Conservation (phyloP, 1,284 basidiomycete species). For the Moesziomyces globuligerus region DNA sequence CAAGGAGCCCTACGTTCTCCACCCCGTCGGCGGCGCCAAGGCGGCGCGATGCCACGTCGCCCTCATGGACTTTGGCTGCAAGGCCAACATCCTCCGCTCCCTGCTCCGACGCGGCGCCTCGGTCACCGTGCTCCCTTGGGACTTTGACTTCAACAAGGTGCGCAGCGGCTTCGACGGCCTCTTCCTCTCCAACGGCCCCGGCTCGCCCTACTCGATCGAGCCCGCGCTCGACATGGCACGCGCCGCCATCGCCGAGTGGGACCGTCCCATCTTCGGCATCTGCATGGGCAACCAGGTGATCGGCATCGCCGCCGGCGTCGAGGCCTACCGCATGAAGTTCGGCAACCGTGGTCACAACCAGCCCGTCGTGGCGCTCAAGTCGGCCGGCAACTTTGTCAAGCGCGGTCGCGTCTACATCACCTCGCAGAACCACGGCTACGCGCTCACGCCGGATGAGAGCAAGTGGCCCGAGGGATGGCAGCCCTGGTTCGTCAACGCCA, state of each 20-base stretch:
- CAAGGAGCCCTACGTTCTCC: conserved; percentile 83
- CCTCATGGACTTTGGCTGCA: conserved; percentile 95
- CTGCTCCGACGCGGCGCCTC: conserved; percentile 88
- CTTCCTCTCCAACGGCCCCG: conserved; percentile 96
- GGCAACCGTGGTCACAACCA: conserved; percentile 99
- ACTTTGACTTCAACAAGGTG: conserved; percentile 90
- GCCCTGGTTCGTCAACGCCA: conserved; percentile 66
- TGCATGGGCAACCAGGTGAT: conserved; percentile 89
- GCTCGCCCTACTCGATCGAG: conserved; percentile 89
- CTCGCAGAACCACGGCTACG: conserved; percentile 72
- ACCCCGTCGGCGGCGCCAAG: conserved; percentile 77
- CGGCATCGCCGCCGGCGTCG: conserved; percentile 93
- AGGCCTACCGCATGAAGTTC: conserved; percentile 96
- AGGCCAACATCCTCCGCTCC: conserved; percentile 95
- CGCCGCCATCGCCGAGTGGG: conserved; percentile 82
- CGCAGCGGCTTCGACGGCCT: conserved; percentile 92
- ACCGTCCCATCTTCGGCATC: conserved; percentile 94
- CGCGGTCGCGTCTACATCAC: conserved; percentile 98
- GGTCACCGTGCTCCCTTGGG: conserved; percentile 96
- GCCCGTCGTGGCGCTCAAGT: conserved; percentile 91
- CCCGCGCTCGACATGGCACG: conserved; percentile 82
- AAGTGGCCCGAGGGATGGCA: conserved; percentile 65
- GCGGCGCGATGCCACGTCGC: conserved; percentile 79
- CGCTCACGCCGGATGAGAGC: conserved; percentile 56
- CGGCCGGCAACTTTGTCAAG: conserved; percentile 83